Evolutionary conservation across 345 rosid genomes (phyloP).

Genomic region (Eucalyptus microcorys): DNA sequence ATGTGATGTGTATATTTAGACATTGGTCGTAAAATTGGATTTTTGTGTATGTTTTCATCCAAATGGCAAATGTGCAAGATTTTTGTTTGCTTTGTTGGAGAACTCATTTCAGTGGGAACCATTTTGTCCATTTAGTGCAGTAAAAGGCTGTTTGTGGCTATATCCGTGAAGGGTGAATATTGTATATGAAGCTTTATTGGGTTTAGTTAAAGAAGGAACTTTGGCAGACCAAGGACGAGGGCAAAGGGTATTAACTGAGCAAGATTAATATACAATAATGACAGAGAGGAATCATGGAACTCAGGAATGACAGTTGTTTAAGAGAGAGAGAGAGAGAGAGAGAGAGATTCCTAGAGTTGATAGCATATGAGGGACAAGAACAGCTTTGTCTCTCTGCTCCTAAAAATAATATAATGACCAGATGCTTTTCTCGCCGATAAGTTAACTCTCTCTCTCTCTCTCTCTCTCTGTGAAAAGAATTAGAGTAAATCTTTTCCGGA

Average conservation of each 20-base stretch:
- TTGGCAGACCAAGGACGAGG: slow-evolving; percentile 6
- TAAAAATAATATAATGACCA: not conserved
- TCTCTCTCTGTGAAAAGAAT: not conserved
- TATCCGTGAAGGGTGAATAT: slow-evolving; percentile 8
- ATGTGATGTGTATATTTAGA: not conserved
- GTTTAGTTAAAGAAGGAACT: slow-evolving; percentile 22
- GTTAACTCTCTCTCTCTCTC: not conserved
- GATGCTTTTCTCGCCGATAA: not conserved
- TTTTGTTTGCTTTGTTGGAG: not conserved
- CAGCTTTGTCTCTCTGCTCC: not conserved
- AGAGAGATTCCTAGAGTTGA: not conserved
- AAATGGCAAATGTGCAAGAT: not conserved
- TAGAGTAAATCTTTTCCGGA: not conserved
- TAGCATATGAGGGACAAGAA: not conserved
- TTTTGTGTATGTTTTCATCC: not conserved
- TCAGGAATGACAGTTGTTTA: not conserved
- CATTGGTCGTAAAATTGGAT: not conserved
- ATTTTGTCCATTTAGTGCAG: not conserved
- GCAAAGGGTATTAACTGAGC: not conserved
- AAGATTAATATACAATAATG: not conserved
- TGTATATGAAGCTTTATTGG: slow-evolving; percentile 20
- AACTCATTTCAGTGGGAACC: not conserved
- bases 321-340: not conserved
- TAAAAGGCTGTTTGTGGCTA: slow-evolving; percentile 38
- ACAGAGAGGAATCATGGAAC: not conserved